Evolutionary conservation across 2,329 filamentous ascomycete genomes (phyloP), one percentile per base, ranked within the genome.

Genomic region (Knoxdaviesia proteae): DNA sequence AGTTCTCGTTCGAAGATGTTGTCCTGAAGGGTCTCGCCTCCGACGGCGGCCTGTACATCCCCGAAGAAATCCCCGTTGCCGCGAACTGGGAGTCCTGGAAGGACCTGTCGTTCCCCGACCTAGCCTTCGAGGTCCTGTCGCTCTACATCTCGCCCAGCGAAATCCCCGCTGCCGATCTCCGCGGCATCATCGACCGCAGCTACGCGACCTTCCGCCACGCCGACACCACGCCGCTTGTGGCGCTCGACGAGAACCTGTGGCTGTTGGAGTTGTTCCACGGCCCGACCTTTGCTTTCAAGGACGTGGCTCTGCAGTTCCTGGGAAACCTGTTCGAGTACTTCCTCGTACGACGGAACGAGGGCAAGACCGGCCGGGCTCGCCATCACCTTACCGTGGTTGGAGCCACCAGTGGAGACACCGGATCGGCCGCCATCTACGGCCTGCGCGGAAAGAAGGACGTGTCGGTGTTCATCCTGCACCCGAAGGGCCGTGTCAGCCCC

Each of bases 271-370:
- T 98, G 38, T 98, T 96, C 68, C 88, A 96, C 58, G 90, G 90
- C 1, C 90, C 87, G 5, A 96, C 80, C 0, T 94, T 86, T 57
- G 81, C 88, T 2, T 96, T 96, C 67, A 94, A 96, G 62, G 88
- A 96, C 60, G 82, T 87, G 32, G 49, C 41, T 10, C 66, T 96
- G 47, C 88, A 96, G 53, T 90, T 94, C 55, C 64, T 98, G 2
- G 90, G 90, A n/a, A 96, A 98, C 54, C 67, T 98, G 3, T 96
- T 92, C 50, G 83, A 92, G 59, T 90, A 88, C 58, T 88, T 90
- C 58, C 66, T 90, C 8, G 70, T 78, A 5, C 67, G 82, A 50
- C 75, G 73, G 58, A 90, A 90, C 50, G 54, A 72, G 55, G 74
- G 71, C 49, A 84, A 81, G 63, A 63, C 66, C 32, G 75, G 76